Percentiles rank a stretch among this genome's conserved stretches.
phyloP scores from a whole-genome alignment of 805 yeast genomes.

The Lipomyces mesembrius region DNA sequence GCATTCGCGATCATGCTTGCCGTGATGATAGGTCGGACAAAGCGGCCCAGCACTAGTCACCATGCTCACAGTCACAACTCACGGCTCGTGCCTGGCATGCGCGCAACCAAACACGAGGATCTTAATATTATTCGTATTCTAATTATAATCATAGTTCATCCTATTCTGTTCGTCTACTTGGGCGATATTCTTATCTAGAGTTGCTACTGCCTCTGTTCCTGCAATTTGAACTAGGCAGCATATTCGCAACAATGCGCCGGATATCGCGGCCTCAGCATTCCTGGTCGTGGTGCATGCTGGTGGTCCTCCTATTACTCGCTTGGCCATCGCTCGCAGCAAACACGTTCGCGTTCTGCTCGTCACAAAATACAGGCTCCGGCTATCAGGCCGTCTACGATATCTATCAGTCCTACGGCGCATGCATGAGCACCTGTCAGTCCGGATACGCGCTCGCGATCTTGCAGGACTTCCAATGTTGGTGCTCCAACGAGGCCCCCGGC shows the following conservation, averaged over 20 bases:
- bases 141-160: no score
- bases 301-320: background rate
- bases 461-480: slow-evolving; percentile 62
- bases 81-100: no score
- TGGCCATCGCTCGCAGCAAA: slow-evolving; percentile 1
- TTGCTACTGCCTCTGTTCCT: background rate
- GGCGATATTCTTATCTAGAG: no score
- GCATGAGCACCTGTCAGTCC: slow-evolving; percentile 55
- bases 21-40: no score
- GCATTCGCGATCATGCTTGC: no score
- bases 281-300: background rate
- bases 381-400: slow-evolving; percentile 28
- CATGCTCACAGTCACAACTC: no score
- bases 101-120: no score
- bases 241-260: background rate
- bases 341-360: slow-evolving; percentile 47
- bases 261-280: background rate
- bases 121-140: no score
- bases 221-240: background rate
- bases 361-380: slow-evolving; percentile 49
- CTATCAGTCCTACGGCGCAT: slow-evolving; percentile 57
- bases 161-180: no score
- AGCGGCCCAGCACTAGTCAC: no score
- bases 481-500: slow-evolving; percentile 59
- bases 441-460: slow-evolving; percentile 58